Conservation (phyloP, 2,329 filamentous ascomycete species). For the Elsinoe arachidis region DNA sequence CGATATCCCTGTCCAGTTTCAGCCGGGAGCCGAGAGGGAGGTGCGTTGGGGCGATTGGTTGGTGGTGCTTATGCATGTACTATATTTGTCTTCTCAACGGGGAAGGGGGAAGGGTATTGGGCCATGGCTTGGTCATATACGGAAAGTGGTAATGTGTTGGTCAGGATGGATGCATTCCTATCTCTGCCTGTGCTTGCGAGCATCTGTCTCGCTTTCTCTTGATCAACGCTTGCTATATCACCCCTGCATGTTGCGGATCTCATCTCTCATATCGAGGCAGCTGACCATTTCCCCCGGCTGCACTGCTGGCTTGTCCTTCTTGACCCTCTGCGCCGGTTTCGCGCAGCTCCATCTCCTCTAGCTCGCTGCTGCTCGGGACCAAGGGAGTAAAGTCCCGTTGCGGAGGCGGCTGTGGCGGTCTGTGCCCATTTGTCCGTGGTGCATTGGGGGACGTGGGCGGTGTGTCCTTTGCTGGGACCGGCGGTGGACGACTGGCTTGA, state of each 20-base stretch:
- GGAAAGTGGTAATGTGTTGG: no score
- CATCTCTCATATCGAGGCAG: constrained; percentile 14
- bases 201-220: no score
- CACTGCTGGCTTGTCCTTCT: constrained; percentile 3
- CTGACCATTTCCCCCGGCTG: background rate
- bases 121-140: no score
- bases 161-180: no score
- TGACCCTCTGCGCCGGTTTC: constrained; percentile 12
- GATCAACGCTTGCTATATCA: no score
- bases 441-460: background rate
- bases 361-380: background rate
- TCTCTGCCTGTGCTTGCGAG: no score
- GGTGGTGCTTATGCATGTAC: no score
- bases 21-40: no score
- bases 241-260: background rate
- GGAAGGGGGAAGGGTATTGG: no score
- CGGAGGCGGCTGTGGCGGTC: background rate
- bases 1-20: no score
- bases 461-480: background rate
- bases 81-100: no score
- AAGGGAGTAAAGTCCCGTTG: background rate
- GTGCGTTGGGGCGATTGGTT: no score
- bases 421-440: background rate
- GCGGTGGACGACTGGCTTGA: constrained; percentile 34
- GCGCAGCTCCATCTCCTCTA: background rate